Evolutionary conservation across 345 rosid genomes (phyloP).

Genomic region (Schrenkiella parvula): DNA sequence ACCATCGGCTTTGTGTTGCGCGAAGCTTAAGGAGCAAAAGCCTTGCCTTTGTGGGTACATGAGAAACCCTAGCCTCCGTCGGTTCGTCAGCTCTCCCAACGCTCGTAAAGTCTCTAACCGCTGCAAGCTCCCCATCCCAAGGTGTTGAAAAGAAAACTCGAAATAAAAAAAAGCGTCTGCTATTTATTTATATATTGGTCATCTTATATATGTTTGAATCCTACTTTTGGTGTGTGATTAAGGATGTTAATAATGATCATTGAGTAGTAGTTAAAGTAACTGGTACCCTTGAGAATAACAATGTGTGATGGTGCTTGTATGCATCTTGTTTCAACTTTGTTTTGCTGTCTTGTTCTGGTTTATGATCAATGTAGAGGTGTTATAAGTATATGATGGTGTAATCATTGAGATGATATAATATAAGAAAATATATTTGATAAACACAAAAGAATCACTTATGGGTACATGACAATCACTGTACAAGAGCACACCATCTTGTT

Average conservation of each 20-base stretch:
- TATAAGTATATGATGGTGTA: constrained; percentile 9
- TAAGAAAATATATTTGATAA: constrained; percentile 10
- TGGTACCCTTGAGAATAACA: constrained; percentile 15
- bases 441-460: constrained; percentile 22
- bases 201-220: constrained; percentile 3
- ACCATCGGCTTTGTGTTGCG: constrained; percentile 68
- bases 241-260: not conserved
- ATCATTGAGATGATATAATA: constrained; percentile 10
- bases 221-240: constrained; percentile 16
- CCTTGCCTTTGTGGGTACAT: constrained; percentile 92
- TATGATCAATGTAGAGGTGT: not conserved
- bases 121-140: constrained; percentile 86
- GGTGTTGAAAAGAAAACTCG: constrained; percentile 49
- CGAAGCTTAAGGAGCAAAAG: constrained; percentile 72
- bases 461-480: constrained; percentile 4
- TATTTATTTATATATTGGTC: not conserved
- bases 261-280: not conserved
- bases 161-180: not conserved
- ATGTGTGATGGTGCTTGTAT: constrained; percentile 21
- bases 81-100: constrained; percentile 72
- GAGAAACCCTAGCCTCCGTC: constrained; percentile 64
- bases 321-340: constrained; percentile 12
- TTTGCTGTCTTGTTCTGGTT: constrained; percentile 16
- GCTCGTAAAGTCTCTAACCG: constrained; percentile 83
- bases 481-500: constrained; percentile 9